Evolutionary conservation across 306 rosid genomes (phyloP).

Genomic region (Pterocarpus santalinus): DNA sequence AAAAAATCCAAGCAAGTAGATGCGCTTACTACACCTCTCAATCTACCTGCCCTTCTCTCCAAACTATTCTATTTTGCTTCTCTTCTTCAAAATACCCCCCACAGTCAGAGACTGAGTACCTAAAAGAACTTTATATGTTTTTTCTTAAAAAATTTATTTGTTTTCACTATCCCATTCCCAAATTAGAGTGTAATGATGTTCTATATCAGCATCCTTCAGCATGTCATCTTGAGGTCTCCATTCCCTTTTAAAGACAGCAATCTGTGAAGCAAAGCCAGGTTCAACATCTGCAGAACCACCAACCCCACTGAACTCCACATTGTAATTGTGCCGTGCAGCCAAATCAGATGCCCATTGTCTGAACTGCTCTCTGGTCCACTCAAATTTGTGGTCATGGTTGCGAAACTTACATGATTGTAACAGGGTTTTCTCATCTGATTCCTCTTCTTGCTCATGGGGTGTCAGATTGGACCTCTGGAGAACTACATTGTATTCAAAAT

Average conservation of each 20-base stretch:
- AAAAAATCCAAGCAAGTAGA: slow-evolving; percentile 12
- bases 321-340: slow-evolving; percentile 77
- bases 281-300: slow-evolving; percentile 83
- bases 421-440: slow-evolving; percentile 69
- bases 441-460: slow-evolving; percentile 75
- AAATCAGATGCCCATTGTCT: slow-evolving; percentile 77
- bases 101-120: slow-evolving; percentile 5
- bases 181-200: slow-evolving; percentile 51
- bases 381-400: slow-evolving; percentile 94
- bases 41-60: background rate
- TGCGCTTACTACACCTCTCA: slow-evolving; percentile 13
- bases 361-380: slow-evolving; percentile 97
- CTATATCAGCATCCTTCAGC: slow-evolving; percentile 45
- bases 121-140: slow-evolving; percentile 29
- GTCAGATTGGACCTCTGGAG: slow-evolving; percentile 71
- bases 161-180: slow-evolving; percentile 78
- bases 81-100: slow-evolving; percentile 27
- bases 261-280: slow-evolving; percentile 98
- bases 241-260: slow-evolving; percentile 81
- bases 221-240: slow-evolving; percentile 36
- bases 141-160: slow-evolving; percentile 14
- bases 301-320: slow-evolving; percentile 86
- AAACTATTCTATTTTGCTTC: slow-evolving; percentile 25
- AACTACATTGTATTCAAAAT: slow-evolving; percentile 88
- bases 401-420: slow-evolving; percentile 78